Base-by-base conservation (phyloP, 2,329 filamentous ascomycete species). In the Aspergillus neotritici region DNA sequence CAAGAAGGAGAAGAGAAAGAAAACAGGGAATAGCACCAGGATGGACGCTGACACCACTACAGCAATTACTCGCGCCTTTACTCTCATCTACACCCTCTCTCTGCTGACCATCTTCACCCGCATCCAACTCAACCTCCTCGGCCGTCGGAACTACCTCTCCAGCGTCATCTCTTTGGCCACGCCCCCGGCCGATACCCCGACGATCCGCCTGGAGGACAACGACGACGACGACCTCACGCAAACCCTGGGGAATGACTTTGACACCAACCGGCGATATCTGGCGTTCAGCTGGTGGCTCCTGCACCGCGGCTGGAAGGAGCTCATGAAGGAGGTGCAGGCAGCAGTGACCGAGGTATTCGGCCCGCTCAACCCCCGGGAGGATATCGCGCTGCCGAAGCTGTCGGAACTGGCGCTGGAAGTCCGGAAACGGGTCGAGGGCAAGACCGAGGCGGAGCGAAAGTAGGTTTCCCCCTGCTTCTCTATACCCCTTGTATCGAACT, bases 231-330 rank as follows among this genome's bases (percentile, higher is more conserved):
- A 93, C 62, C 84, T 85, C 58, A 86, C 91, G 41, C 85, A 90
- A 56, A 78, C 82, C 4, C 89, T 94, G 61, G 89, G 89, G 34
- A 91, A 86, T 65, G 93, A 98, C 66, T 96, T 95, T 55, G 90
- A 96, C 65, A 94, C 89, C 29, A 98, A 98, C 67, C 79, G 90
- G 55, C 86, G 87, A 60, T 98, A 97, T 62, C 75, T 98, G 37
- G 94, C 90, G 32, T 94, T 97, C 65, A 95, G 88, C 68, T 98
- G 93, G 93, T 98, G 91, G 90, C 72, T 98, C 36, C 75, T 98
- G 37, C 91, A 98, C 68, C 81, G 82, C 52, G 93, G 93, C 34
- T 97, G 89, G 83, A 80, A 82, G 52, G 81, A 89, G 45, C 72
- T 97, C 44, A 84, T 89, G 77, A 75, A 81, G 44, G 85, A 83